These are phyloP conservation scores for Talaromyces thailandensis DNA, from an alignment of 495 filamentous ascomycete species.

Conservation along the genomic window DNA sequence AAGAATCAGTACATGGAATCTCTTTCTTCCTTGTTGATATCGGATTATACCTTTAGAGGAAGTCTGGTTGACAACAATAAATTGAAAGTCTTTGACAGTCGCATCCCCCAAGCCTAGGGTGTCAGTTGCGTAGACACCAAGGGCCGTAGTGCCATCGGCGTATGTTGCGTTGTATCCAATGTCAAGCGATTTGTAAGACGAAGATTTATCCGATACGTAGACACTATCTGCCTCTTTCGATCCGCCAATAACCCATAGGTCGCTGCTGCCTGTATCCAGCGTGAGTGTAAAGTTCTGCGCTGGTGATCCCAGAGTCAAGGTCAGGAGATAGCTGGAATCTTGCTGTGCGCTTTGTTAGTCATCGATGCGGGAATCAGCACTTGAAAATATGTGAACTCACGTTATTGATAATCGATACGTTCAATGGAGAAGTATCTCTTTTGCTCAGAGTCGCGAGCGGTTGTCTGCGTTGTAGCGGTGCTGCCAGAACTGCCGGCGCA, in stretches of 20 bases:
- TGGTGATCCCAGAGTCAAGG: conserved; percentile 60
- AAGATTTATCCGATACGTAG: conserved; percentile 54
- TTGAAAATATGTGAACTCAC: conserved; percentile 6
- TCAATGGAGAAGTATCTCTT: conserved; percentile 24
- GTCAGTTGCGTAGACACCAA: conserved; percentile 72
- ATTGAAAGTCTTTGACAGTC: conserved; percentile 53
- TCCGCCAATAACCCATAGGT: conserved; percentile 52
- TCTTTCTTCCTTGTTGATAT: not conserved
- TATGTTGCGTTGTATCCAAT: conserved; percentile 73
- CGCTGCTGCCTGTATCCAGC: conserved; percentile 70
- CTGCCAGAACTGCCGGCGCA: conserved; percentile 34
- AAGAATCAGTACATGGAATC: not conserved
- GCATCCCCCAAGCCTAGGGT: conserved; percentile 53
- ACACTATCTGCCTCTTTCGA: conserved; percentile 19
- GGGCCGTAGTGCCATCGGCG: conserved; percentile 60
- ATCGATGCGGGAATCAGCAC: not conserved
- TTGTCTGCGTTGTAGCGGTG: conserved; percentile 37
- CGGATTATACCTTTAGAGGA: conserved; percentile 25
- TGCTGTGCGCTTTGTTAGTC: conserved; percentile 15
- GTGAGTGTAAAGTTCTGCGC: conserved; percentile 48
- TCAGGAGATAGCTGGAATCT: conserved; percentile 57
- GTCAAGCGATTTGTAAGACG: conserved; percentile 56
- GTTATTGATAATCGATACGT: conserved; percentile 12
- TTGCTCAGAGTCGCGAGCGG: conserved; percentile 17
- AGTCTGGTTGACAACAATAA: conserved; percentile 64